A percentile compares a stretch with the other conserved stretches of the same genome.
phyloP scores from a whole-genome alignment of 495 filamentous ascomycete species.

The Beverwykella pulmonaria region DNA sequence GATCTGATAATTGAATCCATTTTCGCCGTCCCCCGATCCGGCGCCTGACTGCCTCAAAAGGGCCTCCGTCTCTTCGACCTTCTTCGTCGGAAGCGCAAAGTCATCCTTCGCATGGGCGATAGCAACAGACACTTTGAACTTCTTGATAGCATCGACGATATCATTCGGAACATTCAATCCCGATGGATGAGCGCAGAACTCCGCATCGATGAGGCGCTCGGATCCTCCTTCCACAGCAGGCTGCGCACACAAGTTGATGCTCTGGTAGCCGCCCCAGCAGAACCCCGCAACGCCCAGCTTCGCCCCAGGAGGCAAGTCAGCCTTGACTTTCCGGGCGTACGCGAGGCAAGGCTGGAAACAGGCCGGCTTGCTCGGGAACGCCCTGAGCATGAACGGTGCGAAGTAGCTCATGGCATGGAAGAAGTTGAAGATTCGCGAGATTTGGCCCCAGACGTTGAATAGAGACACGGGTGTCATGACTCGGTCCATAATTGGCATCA shows the following conservation, averaged over 20 bases:
- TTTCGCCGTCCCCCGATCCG: slow-evolving; percentile 20
- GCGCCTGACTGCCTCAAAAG: slow-evolving; percentile 17
- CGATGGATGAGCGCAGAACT: slow-evolving; percentile 36
- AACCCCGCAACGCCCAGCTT: slow-evolving; percentile 34
- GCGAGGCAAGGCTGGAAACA: slow-evolving; percentile 11
- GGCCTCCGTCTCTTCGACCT: slow-evolving; percentile 25
- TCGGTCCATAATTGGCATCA: slow-evolving; percentile 26
- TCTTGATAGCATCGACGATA: slow-evolving; percentile 30
- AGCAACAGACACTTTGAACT: slow-evolving; percentile 25
- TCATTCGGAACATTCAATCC: slow-evolving; percentile 18
- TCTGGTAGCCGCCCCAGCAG: slow-evolving; percentile 37
- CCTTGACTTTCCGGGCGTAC: slow-evolving; percentile 29
- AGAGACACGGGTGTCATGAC: slow-evolving; percentile 10
- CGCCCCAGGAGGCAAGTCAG: slow-evolving; percentile 28
- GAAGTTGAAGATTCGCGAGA: background rate
- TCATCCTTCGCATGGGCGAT: slow-evolving; percentile 27
- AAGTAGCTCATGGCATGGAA: slow-evolving; percentile 1
- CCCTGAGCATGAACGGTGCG: slow-evolving; percentile 20
- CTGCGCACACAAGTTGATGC: slow-evolving; percentile 21
- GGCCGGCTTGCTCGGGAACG: slow-evolving; percentile 1
- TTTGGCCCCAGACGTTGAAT: slow-evolving; percentile 22
- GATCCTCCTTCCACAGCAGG: slow-evolving; percentile 25
- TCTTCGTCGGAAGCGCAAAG: slow-evolving; percentile 20
- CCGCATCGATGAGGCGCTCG: slow-evolving; percentile 27
- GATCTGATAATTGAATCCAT: slow-evolving; percentile 23